These are phyloP conservation scores for Nakazawaea holstii DNA, from an alignment of 805 yeast species.

Conservation along the genomic window DNA sequence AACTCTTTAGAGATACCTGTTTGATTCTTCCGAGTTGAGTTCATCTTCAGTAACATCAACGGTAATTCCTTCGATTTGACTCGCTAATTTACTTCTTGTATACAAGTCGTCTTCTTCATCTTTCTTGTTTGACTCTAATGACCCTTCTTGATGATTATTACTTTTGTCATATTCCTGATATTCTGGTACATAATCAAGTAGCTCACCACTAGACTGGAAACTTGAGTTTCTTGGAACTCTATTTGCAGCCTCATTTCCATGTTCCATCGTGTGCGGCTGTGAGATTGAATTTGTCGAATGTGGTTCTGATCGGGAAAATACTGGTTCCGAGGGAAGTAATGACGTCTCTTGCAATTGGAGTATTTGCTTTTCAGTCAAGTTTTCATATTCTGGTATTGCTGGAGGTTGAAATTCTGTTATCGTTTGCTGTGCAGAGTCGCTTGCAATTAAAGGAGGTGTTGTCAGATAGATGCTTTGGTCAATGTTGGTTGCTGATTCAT, in stretches of 20 bases:
- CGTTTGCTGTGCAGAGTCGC: neutral
- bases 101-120: conserved; percentile 5
- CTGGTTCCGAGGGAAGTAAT: conserved; percentile 57
- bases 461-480: neutral
- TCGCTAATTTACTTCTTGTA: neutral
- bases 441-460: neutral
- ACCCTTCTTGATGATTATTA: neutral
- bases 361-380: conserved; percentile 54
- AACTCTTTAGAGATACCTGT: no score
- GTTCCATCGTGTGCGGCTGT: neutral
- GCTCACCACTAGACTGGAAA: neutral
- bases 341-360: conserved; percentile 50
- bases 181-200: conserved; percentile 9
- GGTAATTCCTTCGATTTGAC: conserved; percentile 2
- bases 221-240: neutral
- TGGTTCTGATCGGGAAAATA: neutral
- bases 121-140: neutral
- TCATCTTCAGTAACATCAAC: neutral
- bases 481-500: neutral
- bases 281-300: neutral
- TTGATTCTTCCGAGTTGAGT: neutral
- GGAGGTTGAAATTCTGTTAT: conserved; percentile 5
- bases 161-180: conserved; percentile 5
- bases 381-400: conserved; percentile 10
- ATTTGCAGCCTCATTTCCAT: neutral